Base-by-base conservation (phyloP, 2,329 filamentous ascomycete genomes). In the Triangularia setosa region DNA sequence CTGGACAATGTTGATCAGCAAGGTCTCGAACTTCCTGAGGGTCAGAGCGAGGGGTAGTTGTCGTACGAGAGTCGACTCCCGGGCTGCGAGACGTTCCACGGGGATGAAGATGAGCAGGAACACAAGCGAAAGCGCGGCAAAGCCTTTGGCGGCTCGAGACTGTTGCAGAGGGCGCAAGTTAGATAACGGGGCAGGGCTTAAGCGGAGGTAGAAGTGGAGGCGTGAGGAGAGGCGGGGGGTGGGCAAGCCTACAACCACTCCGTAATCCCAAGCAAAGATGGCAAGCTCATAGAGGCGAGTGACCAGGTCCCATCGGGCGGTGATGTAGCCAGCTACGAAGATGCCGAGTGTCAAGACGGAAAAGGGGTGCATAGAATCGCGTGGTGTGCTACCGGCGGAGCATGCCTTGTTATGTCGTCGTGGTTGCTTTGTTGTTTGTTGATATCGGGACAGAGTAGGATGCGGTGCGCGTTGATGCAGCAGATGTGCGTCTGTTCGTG, bases 241-340 rank as follows among this genome's bases (percentile, higher is more conserved):
- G 59, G 27, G 48, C 56, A 82, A 52, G n/a, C 90, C 74, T 81
- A 96, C 93, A 76, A 98, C 90, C 73, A 99, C 95, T 76, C 94
- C 93, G 91, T 98, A 92, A 78, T 98, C 91, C 93, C 93, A 97
- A 71, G 96, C 95, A 78, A 98, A 99, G 70, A 97, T 90, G 71
- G 92, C 91, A 73, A 99, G 87, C 80, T 99, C 94, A 89, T 97
- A 97, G 73, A 98, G 85, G 74, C 93, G 90, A 72, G 94, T 97
- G 71, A 97, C 93, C 68, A 99, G 89, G 80, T 98, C 95, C 93
- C 95, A 99, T 84, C 95, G 91, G 76, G 95, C 95, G 80, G 95
- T 99, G 78, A 94, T 98, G 85, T 99, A 99, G 79, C 95, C 95
- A 82, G 95, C 94, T 85, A 98, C 90, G 83, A 99, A 99, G 83